Percentiles rank a stretch among this genome's conserved stretches.
These are phyloP conservation scores for Fusarium tuaranense DNA, from an alignment of 2,329 filamentous ascomycete genomes.

Conservation along the genomic window DNA sequence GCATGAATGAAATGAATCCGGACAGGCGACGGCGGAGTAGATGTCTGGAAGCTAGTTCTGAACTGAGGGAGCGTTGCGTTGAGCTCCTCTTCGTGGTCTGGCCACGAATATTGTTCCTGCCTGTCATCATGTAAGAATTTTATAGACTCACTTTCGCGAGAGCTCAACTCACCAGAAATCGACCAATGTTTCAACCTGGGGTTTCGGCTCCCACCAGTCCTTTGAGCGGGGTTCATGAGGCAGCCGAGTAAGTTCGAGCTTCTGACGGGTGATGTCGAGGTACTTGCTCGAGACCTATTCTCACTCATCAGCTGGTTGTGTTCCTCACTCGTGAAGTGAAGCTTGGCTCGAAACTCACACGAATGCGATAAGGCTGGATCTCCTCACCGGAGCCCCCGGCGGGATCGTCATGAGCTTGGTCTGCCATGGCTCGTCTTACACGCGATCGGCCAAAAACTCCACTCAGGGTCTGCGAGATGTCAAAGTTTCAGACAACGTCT, in stretches of 20 bases:
- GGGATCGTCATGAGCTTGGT: conserved; percentile 37
- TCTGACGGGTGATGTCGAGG: conserved; percentile 74
- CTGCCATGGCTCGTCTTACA: conserved; percentile 26
- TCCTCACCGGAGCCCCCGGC: conserved; percentile 52
- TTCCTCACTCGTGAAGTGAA: not conserved
- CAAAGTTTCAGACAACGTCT: not conserved
- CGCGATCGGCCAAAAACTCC: not conserved
- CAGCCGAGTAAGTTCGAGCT: conserved; percentile 74
- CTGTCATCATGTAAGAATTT: conserved; percentile 51
- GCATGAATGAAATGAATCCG: conserved; percentile 75
- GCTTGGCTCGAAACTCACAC: conserved; percentile 58
- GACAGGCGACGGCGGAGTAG: conserved; percentile 55
- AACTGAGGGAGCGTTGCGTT: conserved; percentile 73
- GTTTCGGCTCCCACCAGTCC: conserved; percentile 71
- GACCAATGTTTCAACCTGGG: conserved; percentile 71
- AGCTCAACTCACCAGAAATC: conserved; percentile 68
- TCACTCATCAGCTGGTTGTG: conserved; percentile 42
- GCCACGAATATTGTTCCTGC: conserved; percentile 76
- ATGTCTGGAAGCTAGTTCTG: conserved; percentile 64
- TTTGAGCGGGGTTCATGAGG: conserved; percentile 68
- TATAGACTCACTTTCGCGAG: not conserved
- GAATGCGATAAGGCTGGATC: conserved; percentile 67
- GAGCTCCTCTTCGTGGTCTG: conserved; percentile 66
- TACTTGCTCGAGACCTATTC: conserved; percentile 73
- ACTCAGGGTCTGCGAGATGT: conserved; percentile 1